These are phyloP conservation scores for Geranomyces variabilis DNA, from an alignment of 192 early-diverging fungal species.

Conservation along the genomic window DNA sequence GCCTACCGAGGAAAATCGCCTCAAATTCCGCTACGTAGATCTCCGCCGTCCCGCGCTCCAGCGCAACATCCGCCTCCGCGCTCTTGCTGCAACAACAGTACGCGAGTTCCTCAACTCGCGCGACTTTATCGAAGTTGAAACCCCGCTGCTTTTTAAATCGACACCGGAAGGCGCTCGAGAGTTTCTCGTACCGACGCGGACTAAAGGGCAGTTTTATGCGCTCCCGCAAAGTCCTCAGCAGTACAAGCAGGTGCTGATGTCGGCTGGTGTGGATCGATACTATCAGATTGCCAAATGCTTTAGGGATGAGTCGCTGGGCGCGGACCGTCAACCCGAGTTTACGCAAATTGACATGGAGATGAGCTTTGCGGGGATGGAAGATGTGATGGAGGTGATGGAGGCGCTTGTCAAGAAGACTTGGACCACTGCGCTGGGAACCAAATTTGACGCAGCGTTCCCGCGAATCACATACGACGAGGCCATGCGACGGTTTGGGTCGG, in stretches of 20 bases:
- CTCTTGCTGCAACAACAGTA: conserved; percentile 65
- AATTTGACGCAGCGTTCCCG: conserved; percentile 64
- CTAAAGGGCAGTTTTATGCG: conserved; percentile 74
- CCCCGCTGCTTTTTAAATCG: conserved; percentile 86
- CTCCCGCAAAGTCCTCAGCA: conserved; percentile 91
- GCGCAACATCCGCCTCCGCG: conserved; percentile 72
- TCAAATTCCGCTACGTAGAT: conserved; percentile 79
- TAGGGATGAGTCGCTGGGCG: conserved; percentile 83
- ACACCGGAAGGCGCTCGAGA: conserved; percentile 93
- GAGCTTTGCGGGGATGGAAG: conserved; percentile 73
- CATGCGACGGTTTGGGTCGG: conserved; percentile 82
- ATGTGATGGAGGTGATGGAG: conserved; percentile 78
- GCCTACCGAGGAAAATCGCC: conserved; percentile 77
- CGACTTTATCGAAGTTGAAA: conserved; percentile 91
- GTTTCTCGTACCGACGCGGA: conserved; percentile 89
- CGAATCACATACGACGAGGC: conserved; percentile 82
- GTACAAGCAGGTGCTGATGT: conserved; percentile 94
- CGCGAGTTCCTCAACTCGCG: conserved; percentile 64
- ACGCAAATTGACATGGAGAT: conserved; percentile 94
- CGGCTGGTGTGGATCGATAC: conserved; percentile 85
- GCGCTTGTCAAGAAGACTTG: conserved; percentile 69
- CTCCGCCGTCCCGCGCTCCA: conserved; percentile 78
- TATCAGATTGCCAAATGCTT: conserved; percentile 93
- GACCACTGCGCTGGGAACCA: conserved; percentile 54
- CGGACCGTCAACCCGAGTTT: conserved; percentile 93